These are phyloP conservation scores for Suzukiozyma palmioleophila DNA, from an alignment of 1,139 yeast species.

Conservation along the genomic window DNA sequence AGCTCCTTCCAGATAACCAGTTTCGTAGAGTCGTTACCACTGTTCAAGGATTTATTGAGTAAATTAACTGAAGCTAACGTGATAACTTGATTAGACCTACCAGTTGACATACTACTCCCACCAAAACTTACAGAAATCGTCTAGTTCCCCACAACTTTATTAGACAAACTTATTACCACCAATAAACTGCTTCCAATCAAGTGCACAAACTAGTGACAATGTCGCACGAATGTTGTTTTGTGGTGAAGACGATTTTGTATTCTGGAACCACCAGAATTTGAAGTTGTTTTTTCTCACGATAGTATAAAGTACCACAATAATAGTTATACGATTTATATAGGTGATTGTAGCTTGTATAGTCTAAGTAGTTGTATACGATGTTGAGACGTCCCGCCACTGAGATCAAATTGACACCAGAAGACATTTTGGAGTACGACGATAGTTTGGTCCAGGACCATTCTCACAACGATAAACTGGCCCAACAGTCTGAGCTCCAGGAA, in stretches of 20 bases:
- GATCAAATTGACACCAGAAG: slow-evolving; percentile 62
- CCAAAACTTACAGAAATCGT: not conserved
- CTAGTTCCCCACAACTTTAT: not conserved
- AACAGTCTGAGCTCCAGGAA: slow-evolving; percentile 13
- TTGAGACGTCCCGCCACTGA: slow-evolving; percentile 62
- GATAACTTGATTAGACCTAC: slow-evolving; percentile 28
- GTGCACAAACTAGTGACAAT: no score
- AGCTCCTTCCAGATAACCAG: slow-evolving; percentile 56
- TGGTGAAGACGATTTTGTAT: no score
- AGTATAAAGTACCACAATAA: no score
- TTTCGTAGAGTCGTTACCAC: slow-evolving; percentile 10
- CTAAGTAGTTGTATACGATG: slow-evolving; percentile 26
- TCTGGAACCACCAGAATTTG: no score
- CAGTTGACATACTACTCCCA: slow-evolving; percentile 18
- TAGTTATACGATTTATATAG: no score
- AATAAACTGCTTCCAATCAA: no score
- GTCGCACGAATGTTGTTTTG: no score
- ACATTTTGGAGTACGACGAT: slow-evolving; percentile 59
- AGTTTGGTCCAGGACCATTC: slow-evolving; percentile 7
- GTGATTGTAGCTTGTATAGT: no score
- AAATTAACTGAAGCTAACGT: slow-evolving; percentile 24
- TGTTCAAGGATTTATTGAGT: slow-evolving; percentile 13
- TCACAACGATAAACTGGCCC: slow-evolving; percentile 4
- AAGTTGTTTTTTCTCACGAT: no score
- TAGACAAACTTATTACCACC: not conserved